Conservation (phyloP, 768 basidiomycete species). For the Mrakia frigida region DNA sequence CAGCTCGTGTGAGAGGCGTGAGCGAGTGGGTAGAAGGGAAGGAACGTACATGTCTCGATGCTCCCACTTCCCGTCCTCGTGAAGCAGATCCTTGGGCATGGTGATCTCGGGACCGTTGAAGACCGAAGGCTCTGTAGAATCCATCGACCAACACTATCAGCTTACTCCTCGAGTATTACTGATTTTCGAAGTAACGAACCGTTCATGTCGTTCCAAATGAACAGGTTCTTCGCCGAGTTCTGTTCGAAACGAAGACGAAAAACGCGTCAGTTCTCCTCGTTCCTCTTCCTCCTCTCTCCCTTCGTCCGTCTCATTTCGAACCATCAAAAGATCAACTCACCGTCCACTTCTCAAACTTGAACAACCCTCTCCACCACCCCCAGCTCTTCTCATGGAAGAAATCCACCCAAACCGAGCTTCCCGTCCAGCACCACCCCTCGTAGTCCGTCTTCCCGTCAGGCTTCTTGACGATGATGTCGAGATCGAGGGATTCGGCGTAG, state of each 20-base stretch:
- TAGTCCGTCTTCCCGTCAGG: slow-evolving; percentile 66
- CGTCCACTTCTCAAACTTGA: slow-evolving; percentile 56
- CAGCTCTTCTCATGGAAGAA: slow-evolving; percentile 87
- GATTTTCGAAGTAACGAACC: slow-evolving; percentile 43
- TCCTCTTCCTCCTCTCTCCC: background rate
- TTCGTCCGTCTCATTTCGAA: too few relatives aligned
- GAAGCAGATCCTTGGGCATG: slow-evolving; percentile 68
- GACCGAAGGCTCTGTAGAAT: slow-evolving; percentile 66
- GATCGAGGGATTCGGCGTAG: slow-evolving; percentile 75
- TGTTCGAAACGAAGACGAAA: slow-evolving; percentile 25
- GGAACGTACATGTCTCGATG: slow-evolving; percentile 67
- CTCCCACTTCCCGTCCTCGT: slow-evolving; percentile 86
- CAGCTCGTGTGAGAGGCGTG: too few relatives aligned
- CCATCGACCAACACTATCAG: slow-evolving; percentile 19
- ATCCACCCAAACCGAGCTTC: slow-evolving; percentile 93
- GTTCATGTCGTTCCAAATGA: slow-evolving; percentile 99
- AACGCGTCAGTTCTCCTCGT: background rate
- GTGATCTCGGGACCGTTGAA: slow-evolving; percentile 98
- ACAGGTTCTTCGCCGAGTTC: slow-evolving; percentile 67
- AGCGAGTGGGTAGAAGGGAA: background rate
- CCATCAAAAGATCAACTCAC: slow-evolving; percentile 42
- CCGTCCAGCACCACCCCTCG: slow-evolving; percentile 99
- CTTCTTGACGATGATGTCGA: slow-evolving; percentile 75
- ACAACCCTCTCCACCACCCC: slow-evolving; percentile 85
- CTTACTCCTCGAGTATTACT: background rate